Evolutionary conservation across 495 filamentous ascomycete species (phyloP).

Genomic region (Penicillium angulare): DNA sequence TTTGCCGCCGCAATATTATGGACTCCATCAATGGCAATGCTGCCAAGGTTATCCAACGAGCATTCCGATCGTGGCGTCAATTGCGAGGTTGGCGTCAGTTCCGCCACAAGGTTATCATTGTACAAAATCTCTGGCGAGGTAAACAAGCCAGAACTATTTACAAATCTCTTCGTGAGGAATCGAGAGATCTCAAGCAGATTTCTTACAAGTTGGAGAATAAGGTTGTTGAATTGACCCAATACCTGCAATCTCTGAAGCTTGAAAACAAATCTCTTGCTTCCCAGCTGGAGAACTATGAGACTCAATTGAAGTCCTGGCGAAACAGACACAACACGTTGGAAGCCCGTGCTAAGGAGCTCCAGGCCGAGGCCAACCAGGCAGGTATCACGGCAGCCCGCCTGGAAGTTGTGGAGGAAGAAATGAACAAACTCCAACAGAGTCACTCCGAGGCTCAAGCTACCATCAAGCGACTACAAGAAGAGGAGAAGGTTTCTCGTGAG

Average conservation of each 20-base stretch:
- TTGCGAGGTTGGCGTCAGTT: slow-evolving; percentile 84
- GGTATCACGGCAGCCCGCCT: slow-evolving; percentile 90
- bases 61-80: slow-evolving; percentile 78
- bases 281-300: slow-evolving; percentile 95
- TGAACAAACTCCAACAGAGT: slow-evolving; percentile 82
- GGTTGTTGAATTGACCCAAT: slow-evolving; percentile 96
- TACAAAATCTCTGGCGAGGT: slow-evolving; percentile 93
- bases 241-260: slow-evolving; percentile 82
- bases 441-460: slow-evolving; percentile 84
- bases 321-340: slow-evolving; percentile 89
- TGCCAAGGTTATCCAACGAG: slow-evolving; percentile 83
- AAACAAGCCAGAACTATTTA: slow-evolving; percentile 77
- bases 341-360: slow-evolving; percentile 85
- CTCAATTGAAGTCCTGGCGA: slow-evolving; percentile 92
- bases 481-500: slow-evolving; percentile 79
- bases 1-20: slow-evolving; percentile 84
- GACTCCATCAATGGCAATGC: slow-evolving; percentile 93
- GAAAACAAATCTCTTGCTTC: slow-evolving; percentile 86
- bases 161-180: slow-evolving; percentile 89
- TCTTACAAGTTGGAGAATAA: slow-evolving; percentile 99
- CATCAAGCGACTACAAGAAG: slow-evolving; percentile 90
- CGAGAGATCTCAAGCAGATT: slow-evolving; percentile 96
- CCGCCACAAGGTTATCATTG: slow-evolving; percentile 80
- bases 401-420: slow-evolving; percentile 86
- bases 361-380: slow-evolving; percentile 94